These are phyloP conservation scores for Suillus fuscotomentosus DNA, from an alignment of 768 basidiomycete genomes.

Conservation along the genomic window DNA sequence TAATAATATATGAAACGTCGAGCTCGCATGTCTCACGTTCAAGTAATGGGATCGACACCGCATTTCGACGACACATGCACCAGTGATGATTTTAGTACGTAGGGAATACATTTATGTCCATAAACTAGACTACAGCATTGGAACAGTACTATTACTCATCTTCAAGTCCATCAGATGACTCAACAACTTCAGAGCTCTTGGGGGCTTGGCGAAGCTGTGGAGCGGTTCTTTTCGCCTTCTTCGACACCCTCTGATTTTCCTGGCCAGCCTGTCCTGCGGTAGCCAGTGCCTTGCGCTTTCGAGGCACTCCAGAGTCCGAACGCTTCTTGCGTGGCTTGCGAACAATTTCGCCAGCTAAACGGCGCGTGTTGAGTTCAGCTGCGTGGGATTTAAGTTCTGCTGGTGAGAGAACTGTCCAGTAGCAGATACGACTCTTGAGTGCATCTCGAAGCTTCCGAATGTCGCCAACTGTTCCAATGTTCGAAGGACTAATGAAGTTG, in stretches of 20 bases:
- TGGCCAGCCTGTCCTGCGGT: background rate
- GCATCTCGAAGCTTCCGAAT: conserved; percentile 8
- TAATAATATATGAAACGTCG: background rate
- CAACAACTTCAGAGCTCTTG: background rate
- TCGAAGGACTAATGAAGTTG: conserved; percentile 8
- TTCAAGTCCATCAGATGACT: background rate
- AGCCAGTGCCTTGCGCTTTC: background rate
- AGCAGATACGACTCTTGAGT: conserved; percentile 1
- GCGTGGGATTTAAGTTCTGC: background rate
- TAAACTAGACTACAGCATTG: too few species aligned
- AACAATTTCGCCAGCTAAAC: background rate
- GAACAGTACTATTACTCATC: background rate
- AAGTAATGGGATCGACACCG: too few species aligned
- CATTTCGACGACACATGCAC: too few species aligned
- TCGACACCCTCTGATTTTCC: background rate
- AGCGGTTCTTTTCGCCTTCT: background rate
- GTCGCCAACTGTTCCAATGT: conserved; percentile 6
- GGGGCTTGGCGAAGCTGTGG: background rate
- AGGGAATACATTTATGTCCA: too few species aligned
- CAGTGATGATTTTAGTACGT: too few species aligned
- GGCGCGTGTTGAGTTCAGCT: background rate
- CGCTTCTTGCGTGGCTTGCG: background rate
- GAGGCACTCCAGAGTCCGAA: background rate
- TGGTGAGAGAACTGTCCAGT: background rate
- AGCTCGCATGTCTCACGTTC: background rate